Conservation (phyloP, 805 yeast species). For the Metahyphopichia silvanorum region DNA sequence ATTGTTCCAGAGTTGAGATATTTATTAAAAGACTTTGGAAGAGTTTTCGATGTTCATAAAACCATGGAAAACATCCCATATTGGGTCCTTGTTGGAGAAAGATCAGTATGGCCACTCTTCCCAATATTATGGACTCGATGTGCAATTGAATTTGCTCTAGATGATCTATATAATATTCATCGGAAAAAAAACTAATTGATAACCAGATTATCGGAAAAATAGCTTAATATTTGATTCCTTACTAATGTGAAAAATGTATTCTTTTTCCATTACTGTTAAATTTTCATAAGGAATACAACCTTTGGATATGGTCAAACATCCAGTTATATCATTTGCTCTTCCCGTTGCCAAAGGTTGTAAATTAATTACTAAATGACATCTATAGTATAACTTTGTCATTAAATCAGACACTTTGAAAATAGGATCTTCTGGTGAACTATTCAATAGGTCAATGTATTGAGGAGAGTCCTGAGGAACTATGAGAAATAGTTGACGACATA, state of each 20-base stretch:
- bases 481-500: conserved; percentile 32
- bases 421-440: conserved; percentile 22
- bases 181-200: conserved; percentile 19
- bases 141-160: conserved; percentile 84
- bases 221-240: conserved; percentile 51
- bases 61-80: conserved; percentile 72
- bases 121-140: conserved; percentile 85
- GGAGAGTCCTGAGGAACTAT: conserved; percentile 35
- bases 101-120: conserved; percentile 88
- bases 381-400: conserved; percentile 45
- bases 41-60: conserved; percentile 75
- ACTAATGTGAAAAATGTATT: conserved; percentile 56
- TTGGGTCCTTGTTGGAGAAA: conserved; percentile 89
- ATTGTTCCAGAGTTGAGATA: conserved; percentile 85
- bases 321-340: conserved; percentile 78
- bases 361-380: conserved; percentile 50
- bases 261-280: conserved; percentile 48
- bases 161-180: conserved; percentile 59
- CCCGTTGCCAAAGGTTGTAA: conserved; percentile 75
- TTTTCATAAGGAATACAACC: conserved; percentile 47
- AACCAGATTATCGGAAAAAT: conserved; percentile 40
- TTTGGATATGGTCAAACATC: conserved; percentile 55
- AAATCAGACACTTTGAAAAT: conserved; percentile 46
- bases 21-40: conserved; percentile 64
- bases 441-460: conserved; percentile 27